Percentiles rank a stretch among this genome's conserved stretches.
phyloP scores from a whole-genome alignment of 768 basidiomycete species.

The Lentinula guzmanii region DNA sequence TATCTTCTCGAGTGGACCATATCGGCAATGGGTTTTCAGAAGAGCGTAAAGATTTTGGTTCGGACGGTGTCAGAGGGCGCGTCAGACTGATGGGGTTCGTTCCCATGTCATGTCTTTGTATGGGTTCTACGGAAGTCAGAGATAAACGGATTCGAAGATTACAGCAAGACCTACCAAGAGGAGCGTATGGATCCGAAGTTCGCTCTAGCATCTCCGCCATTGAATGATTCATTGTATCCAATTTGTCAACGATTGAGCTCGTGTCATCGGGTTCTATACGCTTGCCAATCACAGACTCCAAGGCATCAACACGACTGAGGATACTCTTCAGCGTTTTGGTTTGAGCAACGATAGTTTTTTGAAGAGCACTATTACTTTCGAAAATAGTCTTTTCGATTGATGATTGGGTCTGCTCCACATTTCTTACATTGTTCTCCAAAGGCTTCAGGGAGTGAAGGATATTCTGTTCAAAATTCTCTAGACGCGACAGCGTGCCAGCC shows the following conservation, averaged over 20 bases:
- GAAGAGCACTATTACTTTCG: neutral
- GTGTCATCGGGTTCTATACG: neutral
- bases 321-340: neutral
- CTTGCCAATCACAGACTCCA: neutral
- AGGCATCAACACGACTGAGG: neutral
- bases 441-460: neutral
- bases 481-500: neutral
- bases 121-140: neutral
- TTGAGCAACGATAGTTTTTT: neutral
- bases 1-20: neutral
- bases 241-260: neutral
- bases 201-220: constrained; percentile 2
- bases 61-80: neutral
- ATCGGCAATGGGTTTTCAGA: neutral
- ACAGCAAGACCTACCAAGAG: neutral
- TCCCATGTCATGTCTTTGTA: neutral
- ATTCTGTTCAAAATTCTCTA: neutral
- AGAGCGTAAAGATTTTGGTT: neutral
- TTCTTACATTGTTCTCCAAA: neutral
- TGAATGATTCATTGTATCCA: neutral
- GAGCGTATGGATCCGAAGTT: neutral
- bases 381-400: neutral
- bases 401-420: neutral
- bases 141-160: neutral
- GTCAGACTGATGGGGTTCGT: neutral